Conservation (phyloP, 73 alveolate genomes). For the Paramecium biaurelia region DNA sequence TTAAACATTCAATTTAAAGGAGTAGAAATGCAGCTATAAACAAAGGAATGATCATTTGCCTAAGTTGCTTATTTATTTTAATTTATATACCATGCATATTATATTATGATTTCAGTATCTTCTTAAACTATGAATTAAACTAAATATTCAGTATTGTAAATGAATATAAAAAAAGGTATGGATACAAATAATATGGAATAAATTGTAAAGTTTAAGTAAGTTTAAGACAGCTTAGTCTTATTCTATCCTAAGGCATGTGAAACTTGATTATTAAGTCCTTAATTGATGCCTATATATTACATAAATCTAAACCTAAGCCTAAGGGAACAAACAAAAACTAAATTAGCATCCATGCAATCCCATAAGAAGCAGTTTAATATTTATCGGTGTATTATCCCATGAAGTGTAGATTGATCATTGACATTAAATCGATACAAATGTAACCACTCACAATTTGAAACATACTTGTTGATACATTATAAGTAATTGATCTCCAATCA, state of each 20-base stretch:
- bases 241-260: constrained; percentile 27
- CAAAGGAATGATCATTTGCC: neutral
- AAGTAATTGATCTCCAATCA: neutral
- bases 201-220: neutral
- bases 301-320: neutral
- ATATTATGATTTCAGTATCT: neutral
- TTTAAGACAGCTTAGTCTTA: neutral
- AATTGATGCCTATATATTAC: neutral
- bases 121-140: neutral
- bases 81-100: neutral
- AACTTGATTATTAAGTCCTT: neutral
- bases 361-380: neutral
- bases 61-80: neutral
- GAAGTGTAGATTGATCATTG: neutral
- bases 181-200: neutral
- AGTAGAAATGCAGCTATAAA: neutral
- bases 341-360: neutral
- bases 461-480: neutral
- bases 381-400: constrained; percentile 12
- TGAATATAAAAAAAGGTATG: neutral
- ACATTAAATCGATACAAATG: neutral
- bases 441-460: neutral
- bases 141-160: neutral
- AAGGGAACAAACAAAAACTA: neutral
- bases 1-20: neutral